Evolutionary conservation across 208 protist genomes (phyloP).

Genomic region (Acanthamoeba royreba): DNA sequence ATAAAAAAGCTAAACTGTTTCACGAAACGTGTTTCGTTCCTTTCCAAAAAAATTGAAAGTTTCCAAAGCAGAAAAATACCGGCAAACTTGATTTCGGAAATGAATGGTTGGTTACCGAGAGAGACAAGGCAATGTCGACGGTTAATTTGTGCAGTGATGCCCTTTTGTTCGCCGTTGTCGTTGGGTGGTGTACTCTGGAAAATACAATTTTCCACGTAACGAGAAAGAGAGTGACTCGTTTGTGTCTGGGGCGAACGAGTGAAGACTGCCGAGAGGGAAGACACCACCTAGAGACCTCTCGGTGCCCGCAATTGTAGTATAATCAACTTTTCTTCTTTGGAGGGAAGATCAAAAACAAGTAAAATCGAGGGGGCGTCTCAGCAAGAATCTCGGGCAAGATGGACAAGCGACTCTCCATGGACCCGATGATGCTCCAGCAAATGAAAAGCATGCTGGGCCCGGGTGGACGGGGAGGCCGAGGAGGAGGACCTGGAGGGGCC

Average conservation of each 20-base stretch:
- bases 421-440: conserved; percentile 19
- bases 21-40: too few relatives aligned
- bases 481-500: too few relatives aligned
- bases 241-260: background rate
- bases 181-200: background rate
- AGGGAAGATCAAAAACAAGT: background rate
- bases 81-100: too few relatives aligned
- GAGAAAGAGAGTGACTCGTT: background rate
- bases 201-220: background rate
- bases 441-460: conserved; percentile 12
- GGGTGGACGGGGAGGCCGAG: background rate
- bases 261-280: background rate
- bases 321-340: background rate
- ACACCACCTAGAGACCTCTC: background rate
- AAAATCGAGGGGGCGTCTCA: too few relatives aligned
- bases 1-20: too few relatives aligned
- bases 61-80: too few relatives aligned
- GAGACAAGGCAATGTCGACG: too few relatives aligned
- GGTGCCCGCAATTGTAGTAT: background rate
- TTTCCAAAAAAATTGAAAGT: too few relatives aligned
- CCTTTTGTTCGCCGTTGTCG: too few relatives aligned
- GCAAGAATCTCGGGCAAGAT: background rate
- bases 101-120: too few relatives aligned
- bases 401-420: conserved; percentile 22
- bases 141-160: too few relatives aligned